Evolutionary conservation across 345 rosid species (phyloP), one percentile per base, ranked within the genome.

Genomic region (Eucalyptus fibrosa): DNA sequence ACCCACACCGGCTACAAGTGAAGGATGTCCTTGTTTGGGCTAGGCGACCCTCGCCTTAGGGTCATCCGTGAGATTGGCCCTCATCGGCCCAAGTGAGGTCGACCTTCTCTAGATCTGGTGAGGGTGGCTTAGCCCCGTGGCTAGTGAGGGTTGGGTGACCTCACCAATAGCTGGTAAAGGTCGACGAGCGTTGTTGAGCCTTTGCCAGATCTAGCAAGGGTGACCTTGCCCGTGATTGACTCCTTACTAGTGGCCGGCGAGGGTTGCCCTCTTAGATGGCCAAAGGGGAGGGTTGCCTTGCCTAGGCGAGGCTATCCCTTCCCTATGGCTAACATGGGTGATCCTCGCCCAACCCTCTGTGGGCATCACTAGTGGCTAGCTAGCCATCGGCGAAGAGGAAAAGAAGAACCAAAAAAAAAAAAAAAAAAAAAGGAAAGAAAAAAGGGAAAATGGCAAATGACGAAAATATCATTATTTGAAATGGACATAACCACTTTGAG

Each of bases 331-430:
- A 0, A 19, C 2, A 1, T 53, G 56, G 56, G 56, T 0, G 0
- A 53, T 5, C 56, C 56, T 53, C 2, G 24, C 24, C 24, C 0
- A 53, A 0, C 56, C 24, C 24, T 19, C 0, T 53, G 1, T 53
- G 24, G 56, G 2, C 56, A 53, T 3, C 24, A 53, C 56, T 0
- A 8, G 24, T 53, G 9, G 24, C 56, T 0, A 53, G 10, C 56
- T 0, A 53, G 2, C 24, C 10, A 53, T 0, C 2, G 0, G 0
- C 0, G 5, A 19, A 53, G 56, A 4, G 56, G 1, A 19, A 1
- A 19, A 53, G 56, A 53, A 8, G 24, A 53, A 53, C 10, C 1
- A 19, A 18, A 50, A 50, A 50, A 4, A 2, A 2, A 4, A 12
- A 13, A 50, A 17, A 17, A 3, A 51, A 2, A 50, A 16, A 50